Evolutionary conservation across 106 monocot genomes (phyloP).

Genomic region (Xerophyta viscosa): DNA sequence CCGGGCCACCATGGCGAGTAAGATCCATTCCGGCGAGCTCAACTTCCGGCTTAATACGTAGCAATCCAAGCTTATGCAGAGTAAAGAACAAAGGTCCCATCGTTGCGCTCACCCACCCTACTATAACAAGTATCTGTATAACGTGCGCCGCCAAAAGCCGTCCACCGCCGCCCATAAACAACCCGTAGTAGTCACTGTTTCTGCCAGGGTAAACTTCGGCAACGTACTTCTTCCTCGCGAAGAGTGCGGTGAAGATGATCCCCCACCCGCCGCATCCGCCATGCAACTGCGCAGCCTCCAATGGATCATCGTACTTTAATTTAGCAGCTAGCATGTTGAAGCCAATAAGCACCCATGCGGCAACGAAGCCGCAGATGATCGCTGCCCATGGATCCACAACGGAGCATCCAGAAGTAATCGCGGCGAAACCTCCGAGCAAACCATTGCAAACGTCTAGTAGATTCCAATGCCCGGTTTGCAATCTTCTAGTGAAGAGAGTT

Average conservation of each 20-base stretch:
- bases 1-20: slow-evolving; percentile 32
- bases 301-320: slow-evolving; percentile 29
- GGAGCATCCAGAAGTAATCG: slow-evolving; percentile 36
- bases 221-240: slow-evolving; percentile 26
- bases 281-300: slow-evolving; percentile 40
- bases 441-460: slow-evolving; percentile 39
- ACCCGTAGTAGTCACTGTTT: slow-evolving; percentile 14
- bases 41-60: slow-evolving; percentile 26
- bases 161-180: slow-evolving; percentile 37
- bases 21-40: slow-evolving; percentile 37
- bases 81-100: slow-evolving; percentile 29
- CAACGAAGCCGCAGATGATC: slow-evolving; percentile 26
- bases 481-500: slow-evolving; percentile 27
- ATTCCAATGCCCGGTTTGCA: slow-evolving; percentile 29
- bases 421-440: slow-evolving; percentile 36
- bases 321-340: slow-evolving; percentile 22
- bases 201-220: slow-evolving; percentile 15
- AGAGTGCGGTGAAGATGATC: slow-evolving; percentile 30
- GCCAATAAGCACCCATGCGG: slow-evolving; percentile 31
- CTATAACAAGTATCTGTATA: slow-evolving; percentile 14
- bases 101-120: slow-evolving; percentile 28
- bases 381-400: slow-evolving; percentile 46
- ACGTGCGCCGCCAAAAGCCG: slow-evolving; percentile 26
- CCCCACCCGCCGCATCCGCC: slow-evolving; percentile 44
- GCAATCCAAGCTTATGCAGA: slow-evolving; percentile 13